Percentiles rank a stretch among this genome's conserved stretches.
Evolutionary conservation across 331 rosid genomes (phyloP).

Genomic region (Prunus yedoensis): DNA sequence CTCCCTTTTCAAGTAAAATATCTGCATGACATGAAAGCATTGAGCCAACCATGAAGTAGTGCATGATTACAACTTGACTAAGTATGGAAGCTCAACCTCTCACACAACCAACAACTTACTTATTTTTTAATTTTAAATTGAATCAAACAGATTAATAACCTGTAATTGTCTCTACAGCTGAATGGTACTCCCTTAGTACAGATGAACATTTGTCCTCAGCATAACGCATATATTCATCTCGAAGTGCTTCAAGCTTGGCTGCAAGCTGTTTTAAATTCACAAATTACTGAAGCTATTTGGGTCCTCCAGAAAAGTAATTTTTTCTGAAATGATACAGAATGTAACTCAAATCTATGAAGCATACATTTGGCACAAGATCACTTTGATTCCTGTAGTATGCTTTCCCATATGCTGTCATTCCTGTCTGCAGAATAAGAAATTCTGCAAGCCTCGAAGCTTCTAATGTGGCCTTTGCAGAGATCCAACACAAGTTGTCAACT

Average conservation of each 20-base stretch:
- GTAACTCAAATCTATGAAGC: conserved; percentile 26
- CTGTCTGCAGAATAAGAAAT: conserved; percentile 85
- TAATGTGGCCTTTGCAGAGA: conserved; percentile 79
- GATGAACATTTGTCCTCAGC: conserved; percentile 74
- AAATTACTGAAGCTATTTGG: neutral
- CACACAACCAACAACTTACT: conserved; percentile 13
- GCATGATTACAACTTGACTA: conserved; percentile 1
- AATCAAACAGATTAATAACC: conserved; percentile 44
- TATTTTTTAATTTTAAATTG: conserved; percentile 20
- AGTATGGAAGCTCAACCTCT: neutral
- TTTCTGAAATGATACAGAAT: conserved; percentile 7
- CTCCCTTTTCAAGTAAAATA: conserved; percentile 79
- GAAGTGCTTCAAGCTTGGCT: conserved; percentile 84
- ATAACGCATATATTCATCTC: conserved; percentile 93
- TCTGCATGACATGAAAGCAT: conserved; percentile 51
- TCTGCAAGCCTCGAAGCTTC: conserved; percentile 91
- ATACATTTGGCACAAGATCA: conserved; percentile 94
- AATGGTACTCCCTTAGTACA: conserved; percentile 67
- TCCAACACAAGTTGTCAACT: conserved; percentile 91
- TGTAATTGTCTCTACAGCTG: conserved; percentile 92
- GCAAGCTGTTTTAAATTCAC: conserved; percentile 61
- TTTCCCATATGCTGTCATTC: conserved; percentile 98
- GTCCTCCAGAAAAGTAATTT: neutral
- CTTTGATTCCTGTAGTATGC: conserved; percentile 73
- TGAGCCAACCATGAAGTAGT: conserved; percentile 12